These are phyloP conservation scores for Ophiocytium majus DNA, from an alignment of 352 stramenopile genomes.

Conservation along the genomic window DNA sequence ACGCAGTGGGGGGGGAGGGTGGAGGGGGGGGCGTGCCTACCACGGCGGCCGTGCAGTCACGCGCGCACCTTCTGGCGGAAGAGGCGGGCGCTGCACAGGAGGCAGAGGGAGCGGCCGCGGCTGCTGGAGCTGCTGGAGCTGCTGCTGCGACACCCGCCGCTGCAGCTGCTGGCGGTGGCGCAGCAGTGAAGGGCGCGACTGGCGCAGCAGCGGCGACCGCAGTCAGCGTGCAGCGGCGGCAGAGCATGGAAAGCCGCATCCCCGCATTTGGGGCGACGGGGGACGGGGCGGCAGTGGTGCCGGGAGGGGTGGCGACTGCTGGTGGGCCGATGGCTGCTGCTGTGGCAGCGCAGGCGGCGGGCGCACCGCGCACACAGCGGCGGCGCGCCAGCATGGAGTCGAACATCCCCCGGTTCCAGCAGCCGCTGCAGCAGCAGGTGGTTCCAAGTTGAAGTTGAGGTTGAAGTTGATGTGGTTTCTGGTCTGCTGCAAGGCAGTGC, in stretches of 20 bases:
- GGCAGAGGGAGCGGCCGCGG: not conserved
- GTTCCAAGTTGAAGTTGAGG: too few species aligned
- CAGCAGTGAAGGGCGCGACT: not conserved
- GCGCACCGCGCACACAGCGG: not conserved
- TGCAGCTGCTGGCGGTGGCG: not conserved
- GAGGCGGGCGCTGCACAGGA: too few species aligned
- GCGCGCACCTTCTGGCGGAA: too few species aligned
- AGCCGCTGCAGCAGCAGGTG: too few species aligned
- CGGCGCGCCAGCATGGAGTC: too few species aligned
- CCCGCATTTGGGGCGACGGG: not conserved
- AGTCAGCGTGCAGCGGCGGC: not conserved
- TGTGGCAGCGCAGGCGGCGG: not conserved
- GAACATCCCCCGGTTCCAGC: too few species aligned
- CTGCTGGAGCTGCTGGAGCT: not conserved
- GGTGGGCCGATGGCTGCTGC: not conserved
- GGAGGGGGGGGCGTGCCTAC: too few species aligned
- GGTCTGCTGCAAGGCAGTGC: not conserved
- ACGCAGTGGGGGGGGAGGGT: too few species aligned
- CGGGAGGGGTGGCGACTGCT: not conserved
- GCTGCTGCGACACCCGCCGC: not conserved
- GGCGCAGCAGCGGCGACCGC: not conserved
- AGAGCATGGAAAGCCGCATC: not conserved
- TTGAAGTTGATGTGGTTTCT: too few species aligned
- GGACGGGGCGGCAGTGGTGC: not conserved
- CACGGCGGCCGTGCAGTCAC: too few species aligned